These are phyloP conservation scores for Theileria sp. DNA, from an alignment of 169 alveolate species.

Conservation along the genomic window DNA sequence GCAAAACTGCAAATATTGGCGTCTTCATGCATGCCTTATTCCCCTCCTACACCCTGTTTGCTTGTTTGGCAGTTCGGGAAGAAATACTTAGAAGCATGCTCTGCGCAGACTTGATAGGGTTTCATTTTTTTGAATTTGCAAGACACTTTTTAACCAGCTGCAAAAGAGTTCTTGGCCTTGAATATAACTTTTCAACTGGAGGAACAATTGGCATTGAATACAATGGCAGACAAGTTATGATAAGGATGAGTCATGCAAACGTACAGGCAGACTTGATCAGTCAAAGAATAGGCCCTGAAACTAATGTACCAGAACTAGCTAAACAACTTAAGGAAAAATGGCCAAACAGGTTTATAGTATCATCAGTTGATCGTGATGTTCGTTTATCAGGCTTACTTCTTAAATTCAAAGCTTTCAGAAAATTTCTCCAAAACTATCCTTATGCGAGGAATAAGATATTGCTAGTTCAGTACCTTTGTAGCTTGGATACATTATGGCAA, in stretches of 20 bases:
- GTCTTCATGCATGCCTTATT: slow-evolving; percentile 91
- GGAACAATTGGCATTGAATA: slow-evolving; percentile 83
- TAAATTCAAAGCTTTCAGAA: slow-evolving; percentile 70
- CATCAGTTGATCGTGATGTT: slow-evolving; percentile 68
- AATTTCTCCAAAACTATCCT: slow-evolving; percentile 68
- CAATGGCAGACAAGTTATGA: slow-evolving; percentile 80
- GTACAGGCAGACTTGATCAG: slow-evolving; percentile 53
- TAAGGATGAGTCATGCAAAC: slow-evolving; percentile 55
- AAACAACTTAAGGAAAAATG: slow-evolving; percentile 21
- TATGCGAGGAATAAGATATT: slow-evolving; percentile 65
- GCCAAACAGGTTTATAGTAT: slow-evolving; percentile 58
- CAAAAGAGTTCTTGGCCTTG: slow-evolving; percentile 85
- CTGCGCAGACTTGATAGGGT: slow-evolving; percentile 90
- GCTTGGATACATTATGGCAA: slow-evolving; percentile 68
- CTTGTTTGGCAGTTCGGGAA: slow-evolving; percentile 86
- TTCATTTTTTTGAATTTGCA: slow-evolving; percentile 91
- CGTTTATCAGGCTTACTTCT: slow-evolving; percentile 73
- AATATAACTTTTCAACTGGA: slow-evolving; percentile 81
- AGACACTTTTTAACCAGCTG: slow-evolving; percentile 84
- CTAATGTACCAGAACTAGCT: slow-evolving; percentile 18
- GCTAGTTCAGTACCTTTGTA: slow-evolving; percentile 69
- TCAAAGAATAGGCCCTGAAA: slow-evolving; percentile 12
- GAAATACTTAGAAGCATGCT: slow-evolving; percentile 89
- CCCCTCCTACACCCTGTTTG: slow-evolving; percentile 88
- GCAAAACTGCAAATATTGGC: slow-evolving; percentile 82